Conservation (phyloP, 805 yeast species). For the Ogataea zsoltii region DNA sequence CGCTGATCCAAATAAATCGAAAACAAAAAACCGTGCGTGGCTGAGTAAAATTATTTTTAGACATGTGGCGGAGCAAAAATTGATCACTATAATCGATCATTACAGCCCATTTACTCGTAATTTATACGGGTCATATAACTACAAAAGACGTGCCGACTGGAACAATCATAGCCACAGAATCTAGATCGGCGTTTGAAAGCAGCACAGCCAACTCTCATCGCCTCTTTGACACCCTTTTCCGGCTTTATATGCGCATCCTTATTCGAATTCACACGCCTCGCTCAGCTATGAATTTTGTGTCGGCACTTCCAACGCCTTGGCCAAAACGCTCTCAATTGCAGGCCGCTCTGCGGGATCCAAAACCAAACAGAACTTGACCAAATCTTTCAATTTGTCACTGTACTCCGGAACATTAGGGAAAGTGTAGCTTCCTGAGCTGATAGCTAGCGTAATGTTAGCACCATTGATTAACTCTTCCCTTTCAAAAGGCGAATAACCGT, state of each 20-base stretch:
- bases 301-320: conserved; percentile 46
- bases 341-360: conserved; percentile 68
- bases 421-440: conserved; percentile 61
- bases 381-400: conserved; percentile 51
- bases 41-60: too few species aligned
- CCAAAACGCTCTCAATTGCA: conserved; percentile 55
- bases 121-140: too few species aligned
- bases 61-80: too few species aligned
- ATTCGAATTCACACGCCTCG: too few species aligned
- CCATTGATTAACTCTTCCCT: conserved; percentile 79
- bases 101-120: too few species aligned
- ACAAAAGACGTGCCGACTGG: too few species aligned
- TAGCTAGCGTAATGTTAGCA: conserved; percentile 77
- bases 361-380: conserved; percentile 62
- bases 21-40: background rate
- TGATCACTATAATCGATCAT: too few species aligned
- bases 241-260: too few species aligned
- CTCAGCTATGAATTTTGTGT: conserved; percentile 5
- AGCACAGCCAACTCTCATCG: too few species aligned
- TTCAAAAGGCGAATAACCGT: conserved; percentile 85
- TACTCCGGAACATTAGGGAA: conserved; percentile 57
- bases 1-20: background rate
- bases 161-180: too few species aligned
- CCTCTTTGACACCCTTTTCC: too few species aligned
- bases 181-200: too few species aligned